Base-by-base conservation (phyloP, 2,329 filamentous ascomycete genomes). In the Metarhizium brunneum region DNA sequence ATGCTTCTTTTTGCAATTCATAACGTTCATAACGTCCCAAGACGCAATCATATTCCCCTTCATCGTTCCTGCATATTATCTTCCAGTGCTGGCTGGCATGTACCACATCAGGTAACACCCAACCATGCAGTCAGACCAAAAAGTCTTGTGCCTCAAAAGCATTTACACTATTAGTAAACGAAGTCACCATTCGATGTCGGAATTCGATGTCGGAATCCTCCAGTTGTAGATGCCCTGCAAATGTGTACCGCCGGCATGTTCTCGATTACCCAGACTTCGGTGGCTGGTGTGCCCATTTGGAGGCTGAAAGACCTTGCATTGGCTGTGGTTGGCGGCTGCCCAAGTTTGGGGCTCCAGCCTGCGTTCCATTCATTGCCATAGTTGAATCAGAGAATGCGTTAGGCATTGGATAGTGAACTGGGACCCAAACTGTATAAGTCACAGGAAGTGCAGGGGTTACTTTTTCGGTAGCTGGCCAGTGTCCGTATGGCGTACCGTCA, bases 261-360 rank as follows among this genome's bases (percentile, higher is more conserved):
- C n/a, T 25, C 29, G 10, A 45, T 47, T 16, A 47, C 2, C 35
- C 47, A 14, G 38, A 16, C 36, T 38, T 16, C n/a, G 36, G 10
- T n/a, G 29, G 30, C 16, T 30, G 18, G 30, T 25, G 36, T 32
- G 55, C 55, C 55, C 55, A 56, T 32, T 6, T 56, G 3, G 52
- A 54, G n/a, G 52, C 7, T 35, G 48, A 47, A 13, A 56, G 48
- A 5, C 55, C 55, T 35, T 47, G 32, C 25, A 51, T 53, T 6
- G 53, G 53, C 50, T 51, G 36, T 18, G 50, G 18, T 50, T 51
- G 35, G 18, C n/a, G 8, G 42, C 18, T 45, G 16, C 11, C 18
- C n/a, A 45, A 20, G 16, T 6, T 45, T 18, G 42, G 7, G 6
- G 18, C n/a, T 45, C 6, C 42, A 45, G 6, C 6, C 18, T 45